A percentile compares a stretch with the other conserved stretches of the same genome.
These are phyloP conservation scores for Aspergillus ochraceoroseus DNA, from an alignment of 2,329 filamentous ascomycete species.

Conservation along the genomic window DNA sequence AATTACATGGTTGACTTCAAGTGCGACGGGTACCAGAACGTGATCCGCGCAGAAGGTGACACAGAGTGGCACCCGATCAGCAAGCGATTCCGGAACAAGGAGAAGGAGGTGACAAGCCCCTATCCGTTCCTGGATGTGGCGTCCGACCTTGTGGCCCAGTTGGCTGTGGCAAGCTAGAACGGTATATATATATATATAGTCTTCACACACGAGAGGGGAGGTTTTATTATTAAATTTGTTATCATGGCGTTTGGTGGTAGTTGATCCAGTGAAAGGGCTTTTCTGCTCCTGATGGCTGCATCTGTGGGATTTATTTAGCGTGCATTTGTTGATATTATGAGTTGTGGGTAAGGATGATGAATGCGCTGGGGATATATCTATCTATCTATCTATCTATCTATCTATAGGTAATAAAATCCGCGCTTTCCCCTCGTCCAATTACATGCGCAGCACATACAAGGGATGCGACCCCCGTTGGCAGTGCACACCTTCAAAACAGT, in stretches of 20 bases:
- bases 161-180: slow-evolving; percentile 68
- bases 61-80: slow-evolving; percentile 48
- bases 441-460: slow-evolving; percentile 3
- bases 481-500: slow-evolving; percentile 3
- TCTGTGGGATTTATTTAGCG: slow-evolving; percentile 7
- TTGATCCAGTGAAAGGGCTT: not conserved
- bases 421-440: slow-evolving; percentile 1
- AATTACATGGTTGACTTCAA: slow-evolving; percentile 98
- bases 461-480: not conserved
- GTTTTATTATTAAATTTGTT: too few species aligned
- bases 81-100: slow-evolving; percentile 58
- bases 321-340: slow-evolving; percentile 5
- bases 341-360: not conserved
- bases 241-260: slow-evolving; percentile 5
- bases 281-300: not conserved
- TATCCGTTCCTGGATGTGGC: slow-evolving; percentile 96
- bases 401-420: slow-evolving; percentile 1
- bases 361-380: slow-evolving; percentile 1
- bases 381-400: too few species aligned
- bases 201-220: too few species aligned
- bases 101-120: slow-evolving; percentile 91
- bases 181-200: too few species aligned
- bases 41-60: slow-evolving; percentile 52
- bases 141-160: slow-evolving; percentile 83
- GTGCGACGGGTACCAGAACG: slow-evolving; percentile 93